A percentile compares a stretch with the other conserved stretches of the same genome.
Evolutionary conservation across 2,329 filamentous ascomycete genomes (phyloP).

Genomic region (Exophiala xenobiotica): DNA sequence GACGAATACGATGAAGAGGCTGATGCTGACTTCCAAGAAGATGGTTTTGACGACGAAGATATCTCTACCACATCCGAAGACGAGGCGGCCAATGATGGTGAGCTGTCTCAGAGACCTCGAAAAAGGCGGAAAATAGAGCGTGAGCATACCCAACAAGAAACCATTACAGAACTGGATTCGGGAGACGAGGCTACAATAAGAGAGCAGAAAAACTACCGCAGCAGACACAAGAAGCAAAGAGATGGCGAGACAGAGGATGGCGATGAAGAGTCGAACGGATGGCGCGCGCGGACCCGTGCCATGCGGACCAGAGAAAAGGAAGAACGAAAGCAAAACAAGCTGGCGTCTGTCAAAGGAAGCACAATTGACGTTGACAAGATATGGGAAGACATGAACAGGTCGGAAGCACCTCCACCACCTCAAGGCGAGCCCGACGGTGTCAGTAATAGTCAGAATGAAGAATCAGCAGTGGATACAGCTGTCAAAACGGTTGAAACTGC

Average conservation of each 20-base stretch:
- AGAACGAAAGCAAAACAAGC: slow-evolving; percentile 49
- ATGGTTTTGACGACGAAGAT: slow-evolving; percentile 14
- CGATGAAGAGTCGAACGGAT: slow-evolving; percentile 32
- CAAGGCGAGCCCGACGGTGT: slow-evolving; percentile 16
- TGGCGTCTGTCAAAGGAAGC: slow-evolving; percentile 50
- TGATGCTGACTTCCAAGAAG: slow-evolving; percentile 30
- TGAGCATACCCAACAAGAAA: slow-evolving; percentile 29
- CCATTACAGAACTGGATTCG: slow-evolving; percentile 48
- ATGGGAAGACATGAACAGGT: slow-evolving; percentile 53
- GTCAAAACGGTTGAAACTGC: slow-evolving; percentile 14
- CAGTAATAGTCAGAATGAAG: not conserved
- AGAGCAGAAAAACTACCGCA: slow-evolving; percentile 41
- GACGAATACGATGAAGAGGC: slow-evolving; percentile 33
- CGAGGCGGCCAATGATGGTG: slow-evolving; percentile 9
- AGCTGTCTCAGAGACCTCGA: slow-evolving; percentile 9
- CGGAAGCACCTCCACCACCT: slow-evolving; percentile 27
- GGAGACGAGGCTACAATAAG: slow-evolving; percentile 58
- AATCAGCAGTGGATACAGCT: not conserved
- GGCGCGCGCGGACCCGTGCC: slow-evolving; percentile 51
- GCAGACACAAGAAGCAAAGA: slow-evolving; percentile 40
- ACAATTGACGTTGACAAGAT: slow-evolving; percentile 57
- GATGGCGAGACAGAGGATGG: slow-evolving; percentile 36
- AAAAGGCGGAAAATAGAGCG: slow-evolving; percentile 27
- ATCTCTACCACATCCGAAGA: slow-evolving; percentile 19
- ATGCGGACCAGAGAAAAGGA: slow-evolving; percentile 51